Evolutionary conservation across 768 basidiomycete genomes (phyloP).

Genomic region (Podaxis carcinomalis): DNA sequence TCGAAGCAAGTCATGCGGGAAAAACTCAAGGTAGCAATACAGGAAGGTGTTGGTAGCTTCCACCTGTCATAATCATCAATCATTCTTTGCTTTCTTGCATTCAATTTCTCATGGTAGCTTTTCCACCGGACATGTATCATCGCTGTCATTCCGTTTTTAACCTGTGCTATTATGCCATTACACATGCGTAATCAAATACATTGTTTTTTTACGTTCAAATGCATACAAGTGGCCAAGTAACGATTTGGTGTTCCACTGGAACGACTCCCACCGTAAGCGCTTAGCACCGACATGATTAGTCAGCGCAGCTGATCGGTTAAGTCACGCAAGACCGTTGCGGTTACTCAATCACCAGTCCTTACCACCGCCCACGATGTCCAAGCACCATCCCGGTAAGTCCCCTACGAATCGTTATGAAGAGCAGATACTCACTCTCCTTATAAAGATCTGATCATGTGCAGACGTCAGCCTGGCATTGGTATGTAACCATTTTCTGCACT

Average conservation of each 20-base stretch:
- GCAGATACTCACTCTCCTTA: constrained; percentile 4
- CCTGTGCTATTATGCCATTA: constrained; percentile 4
- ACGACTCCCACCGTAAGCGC: neutral
- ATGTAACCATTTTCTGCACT: constrained; percentile 10
- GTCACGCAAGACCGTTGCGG: neutral
- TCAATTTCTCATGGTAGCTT: neutral
- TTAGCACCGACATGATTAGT: neutral
- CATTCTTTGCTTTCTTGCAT: constrained; percentile 11
- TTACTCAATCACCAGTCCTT: neutral
- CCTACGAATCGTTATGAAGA: neutral
- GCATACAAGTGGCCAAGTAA: neutral
- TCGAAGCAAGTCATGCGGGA: constrained; percentile 80
- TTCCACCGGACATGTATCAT: constrained; percentile 10
- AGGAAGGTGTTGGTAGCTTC: constrained; percentile 95
- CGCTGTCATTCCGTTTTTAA: constrained; percentile 1
- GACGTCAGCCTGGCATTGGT: constrained; percentile 97
- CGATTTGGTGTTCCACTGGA: neutral
- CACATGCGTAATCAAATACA: constrained; percentile 1
- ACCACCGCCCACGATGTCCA: constrained; percentile 56
- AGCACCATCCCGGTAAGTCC: constrained; percentile 77
- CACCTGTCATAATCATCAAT: constrained; percentile 73
- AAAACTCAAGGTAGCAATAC: constrained; percentile 81
- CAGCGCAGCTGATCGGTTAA: neutral
- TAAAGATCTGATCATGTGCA: constrained; percentile 95
- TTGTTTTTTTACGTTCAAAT: neutral